phyloP scores from a whole-genome alignment of 257 asterid genomes.

The Solanum arcanum region DNA sequence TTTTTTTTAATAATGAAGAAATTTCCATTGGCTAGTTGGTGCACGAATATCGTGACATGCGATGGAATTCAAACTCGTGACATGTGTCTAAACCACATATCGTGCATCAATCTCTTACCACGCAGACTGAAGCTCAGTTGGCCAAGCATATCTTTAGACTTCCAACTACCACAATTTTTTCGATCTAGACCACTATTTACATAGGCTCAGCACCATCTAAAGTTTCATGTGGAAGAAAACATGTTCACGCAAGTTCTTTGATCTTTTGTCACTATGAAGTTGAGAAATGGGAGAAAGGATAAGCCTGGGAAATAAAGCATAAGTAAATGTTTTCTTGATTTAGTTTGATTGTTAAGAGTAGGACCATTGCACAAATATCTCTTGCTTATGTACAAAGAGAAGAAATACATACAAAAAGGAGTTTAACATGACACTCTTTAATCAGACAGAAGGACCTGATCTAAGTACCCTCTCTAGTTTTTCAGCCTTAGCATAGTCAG shows the following conservation, averaged over 20 bases:
- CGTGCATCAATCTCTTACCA: neutral
- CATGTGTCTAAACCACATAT: neutral
- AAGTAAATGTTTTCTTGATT: neutral
- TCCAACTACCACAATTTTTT: neutral
- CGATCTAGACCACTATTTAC: neutral
- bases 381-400: conserved; percentile 15
- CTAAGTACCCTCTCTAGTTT: conserved; percentile 79
- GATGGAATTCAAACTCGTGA: neutral
- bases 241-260: neutral
- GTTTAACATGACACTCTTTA: neutral
- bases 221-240: neutral
- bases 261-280: neutral
- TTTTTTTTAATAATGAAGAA: neutral
- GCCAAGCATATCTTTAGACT: neutral
- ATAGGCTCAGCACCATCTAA: neutral
- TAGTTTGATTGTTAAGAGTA: neutral
- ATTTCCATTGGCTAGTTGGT: neutral
- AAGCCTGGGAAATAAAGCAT: neutral
- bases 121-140: neutral
- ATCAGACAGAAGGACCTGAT: conserved; percentile 67
- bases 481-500: conserved; percentile 82
- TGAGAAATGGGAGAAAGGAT: neutral
- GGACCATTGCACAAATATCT: neutral
- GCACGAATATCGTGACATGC: neutral
- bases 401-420: neutral